Conservation (phyloP, 2,329 filamentous ascomycete genomes). For the Aspergillus sp. region DNA sequence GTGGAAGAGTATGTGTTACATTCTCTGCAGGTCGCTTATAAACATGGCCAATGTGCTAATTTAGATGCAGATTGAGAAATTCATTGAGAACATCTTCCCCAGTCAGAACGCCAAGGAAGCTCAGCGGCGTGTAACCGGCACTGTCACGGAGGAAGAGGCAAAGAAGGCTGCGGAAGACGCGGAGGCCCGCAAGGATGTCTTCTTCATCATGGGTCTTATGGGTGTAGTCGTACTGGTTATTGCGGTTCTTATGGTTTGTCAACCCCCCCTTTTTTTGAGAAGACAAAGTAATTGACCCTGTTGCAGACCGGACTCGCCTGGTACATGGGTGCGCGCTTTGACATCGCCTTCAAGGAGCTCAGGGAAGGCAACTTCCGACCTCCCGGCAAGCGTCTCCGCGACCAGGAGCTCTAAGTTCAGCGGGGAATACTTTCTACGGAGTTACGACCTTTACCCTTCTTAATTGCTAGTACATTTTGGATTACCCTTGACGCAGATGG, state of each 20-base stretch:
- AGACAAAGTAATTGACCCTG: neutral
- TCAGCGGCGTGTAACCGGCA: slow-evolving; percentile 39
- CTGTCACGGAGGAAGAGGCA: slow-evolving; percentile 51
- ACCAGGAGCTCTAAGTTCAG: slow-evolving; percentile 33
- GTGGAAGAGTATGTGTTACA: slow-evolving; percentile 59
- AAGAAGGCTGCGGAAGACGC: slow-evolving; percentile 41
- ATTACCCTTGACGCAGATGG: slow-evolving; percentile 13
- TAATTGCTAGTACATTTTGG: slow-evolving; percentile 12
- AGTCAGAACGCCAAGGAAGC: slow-evolving; percentile 61
- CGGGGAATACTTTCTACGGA: slow-evolving; percentile 13
- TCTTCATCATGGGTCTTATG: slow-evolving; percentile 62
- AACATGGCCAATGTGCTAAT: neutral
- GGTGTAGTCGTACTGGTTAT: slow-evolving; percentile 64
- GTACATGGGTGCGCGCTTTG: slow-evolving; percentile 73
- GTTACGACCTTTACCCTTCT: slow-evolving; percentile 22
- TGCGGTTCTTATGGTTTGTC: slow-evolving; percentile 68
- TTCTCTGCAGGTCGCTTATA: neutral
- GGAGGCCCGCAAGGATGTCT: slow-evolving; percentile 47
- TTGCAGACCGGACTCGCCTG: slow-evolving; percentile 66
- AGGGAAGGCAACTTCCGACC: slow-evolving; percentile 41
- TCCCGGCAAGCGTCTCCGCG: slow-evolving; percentile 18
- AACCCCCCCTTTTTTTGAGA: neutral
- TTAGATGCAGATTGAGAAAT: slow-evolving; percentile 68
- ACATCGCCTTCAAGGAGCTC: slow-evolving; percentile 55
- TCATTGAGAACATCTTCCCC: slow-evolving; percentile 90